phyloP scores from a whole-genome alignment of 306 rosid species.

The Citrullus colocynthis region DNA sequence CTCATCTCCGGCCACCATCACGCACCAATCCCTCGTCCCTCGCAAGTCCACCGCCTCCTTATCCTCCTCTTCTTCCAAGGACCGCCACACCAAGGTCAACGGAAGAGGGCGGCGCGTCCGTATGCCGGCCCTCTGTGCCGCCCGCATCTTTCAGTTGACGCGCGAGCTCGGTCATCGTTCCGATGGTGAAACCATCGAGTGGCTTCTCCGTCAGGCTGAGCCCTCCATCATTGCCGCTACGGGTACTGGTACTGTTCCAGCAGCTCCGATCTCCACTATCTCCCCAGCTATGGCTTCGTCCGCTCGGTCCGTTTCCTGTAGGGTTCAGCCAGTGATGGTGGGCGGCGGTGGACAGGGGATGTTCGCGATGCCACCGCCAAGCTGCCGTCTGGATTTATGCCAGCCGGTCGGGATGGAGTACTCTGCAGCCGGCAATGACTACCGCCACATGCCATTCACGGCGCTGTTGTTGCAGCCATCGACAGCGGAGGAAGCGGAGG shows the following conservation, averaged over 20 bases:
- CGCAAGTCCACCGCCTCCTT: conserved; percentile 14
- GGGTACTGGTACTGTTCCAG: conserved; percentile 61
- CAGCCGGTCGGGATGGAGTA: conserved; percentile 44
- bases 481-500: conserved; percentile 26
- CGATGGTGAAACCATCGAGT: conserved; percentile 93
- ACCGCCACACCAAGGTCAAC: conserved; percentile 91
- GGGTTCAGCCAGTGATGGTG: conserved; percentile 19
- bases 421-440: conserved; percentile 14
- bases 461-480: conserved; percentile 62
- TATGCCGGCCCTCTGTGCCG: conserved; percentile 93
- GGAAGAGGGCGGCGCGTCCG: conserved; percentile 92
- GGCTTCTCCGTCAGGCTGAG: conserved; percentile 90
- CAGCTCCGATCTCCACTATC: conserved; percentile 28
- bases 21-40: conserved; percentile 11
- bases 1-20: neutral
- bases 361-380: conserved; percentile 40
- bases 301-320: conserved; percentile 23
- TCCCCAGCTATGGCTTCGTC: conserved; percentile 18
- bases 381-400: conserved; percentile 49
- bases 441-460: conserved; percentile 77
- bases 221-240: conserved; percentile 78
- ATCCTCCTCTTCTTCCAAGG: conserved; percentile 34
- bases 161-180: conserved; percentile 95
- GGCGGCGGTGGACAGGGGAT: conserved; percentile 20
- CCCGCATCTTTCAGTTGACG: conserved; percentile 80